Conservation (phyloP, 345 rosid species). For the Erodium maritimum region DNA sequence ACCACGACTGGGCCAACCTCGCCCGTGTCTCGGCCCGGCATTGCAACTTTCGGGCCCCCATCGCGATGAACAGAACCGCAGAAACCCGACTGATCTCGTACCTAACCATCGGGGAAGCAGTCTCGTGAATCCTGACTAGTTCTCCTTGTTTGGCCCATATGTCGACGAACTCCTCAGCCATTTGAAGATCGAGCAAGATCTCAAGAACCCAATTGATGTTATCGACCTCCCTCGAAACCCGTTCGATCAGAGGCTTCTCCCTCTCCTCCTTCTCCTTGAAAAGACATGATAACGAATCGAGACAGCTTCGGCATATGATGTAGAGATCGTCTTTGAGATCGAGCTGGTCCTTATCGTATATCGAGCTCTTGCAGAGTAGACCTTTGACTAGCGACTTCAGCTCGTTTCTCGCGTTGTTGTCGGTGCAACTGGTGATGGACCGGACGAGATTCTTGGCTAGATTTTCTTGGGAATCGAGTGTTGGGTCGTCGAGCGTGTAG, state of each 20-base stretch:
- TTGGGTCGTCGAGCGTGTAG: conserved; percentile 12
- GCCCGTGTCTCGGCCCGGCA: conserved; percentile 61
- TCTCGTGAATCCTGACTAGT: conserved; percentile 48
- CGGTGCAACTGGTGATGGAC: conserved; percentile 52
- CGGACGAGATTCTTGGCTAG: conserved; percentile 58
- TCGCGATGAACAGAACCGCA: conserved; percentile 54
- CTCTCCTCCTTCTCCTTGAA: conserved; percentile 37
- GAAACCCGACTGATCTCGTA: conserved; percentile 83
- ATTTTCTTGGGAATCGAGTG: conserved; percentile 31
- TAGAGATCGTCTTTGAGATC: conserved; percentile 68
- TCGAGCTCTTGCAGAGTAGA: conserved; percentile 74
- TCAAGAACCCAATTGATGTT: conserved; percentile 79
- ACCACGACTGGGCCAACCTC: conserved; percentile 58
- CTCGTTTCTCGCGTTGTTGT: conserved; percentile 69
- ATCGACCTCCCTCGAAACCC: conserved; percentile 70
- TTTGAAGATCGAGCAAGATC: conserved; percentile 62
- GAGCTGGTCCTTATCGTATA: conserved; percentile 69
- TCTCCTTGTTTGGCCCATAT: conserved; percentile 52
- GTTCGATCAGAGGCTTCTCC: conserved; percentile 53
- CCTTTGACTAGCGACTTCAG: conserved; percentile 70
- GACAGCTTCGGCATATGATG: conserved; percentile 41
- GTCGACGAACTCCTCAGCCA: conserved; percentile 77
- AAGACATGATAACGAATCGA: conserved; percentile 35
- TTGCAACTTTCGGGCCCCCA: conserved; percentile 74
- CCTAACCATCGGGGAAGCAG: conserved; percentile 73